A percentile compares a stretch with the other conserved stretches of the same genome.
phyloP scores from a whole-genome alignment of 2,329 filamentous ascomycete species.

The Penicillium sp. region DNA sequence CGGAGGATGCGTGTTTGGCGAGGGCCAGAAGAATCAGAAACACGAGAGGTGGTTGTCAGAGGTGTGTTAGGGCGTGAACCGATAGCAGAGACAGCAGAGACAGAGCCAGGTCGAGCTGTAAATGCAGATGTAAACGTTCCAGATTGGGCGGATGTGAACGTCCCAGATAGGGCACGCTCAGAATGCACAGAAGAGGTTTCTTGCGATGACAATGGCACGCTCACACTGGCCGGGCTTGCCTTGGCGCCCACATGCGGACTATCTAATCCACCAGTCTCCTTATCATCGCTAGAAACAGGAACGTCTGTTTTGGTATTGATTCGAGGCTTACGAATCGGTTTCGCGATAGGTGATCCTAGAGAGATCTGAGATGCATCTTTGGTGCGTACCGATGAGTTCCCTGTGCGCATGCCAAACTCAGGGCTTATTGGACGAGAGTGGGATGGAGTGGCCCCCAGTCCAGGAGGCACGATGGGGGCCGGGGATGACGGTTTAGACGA shows the following conservation, averaged over 20 bases:
- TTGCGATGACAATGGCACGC: constrained; percentile 25
- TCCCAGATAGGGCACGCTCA: constrained; percentile 18
- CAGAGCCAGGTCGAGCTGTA: constrained; percentile 22
- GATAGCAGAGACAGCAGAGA: constrained; percentile 36
- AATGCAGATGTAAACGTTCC: constrained; percentile 10
- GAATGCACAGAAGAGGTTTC: constrained; percentile 24
- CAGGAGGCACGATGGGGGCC: constrained; percentile 29
- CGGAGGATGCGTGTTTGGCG: constrained; percentile 55
- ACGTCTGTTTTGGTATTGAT: constrained; percentile 3
- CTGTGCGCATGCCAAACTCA: constrained; percentile 21
- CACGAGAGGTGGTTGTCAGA: constrained; percentile 36
- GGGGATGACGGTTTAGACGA: constrained; percentile 33
- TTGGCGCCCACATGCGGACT: constrained; percentile 18
- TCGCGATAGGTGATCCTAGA: constrained; percentile 33
- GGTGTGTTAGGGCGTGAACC: constrained; percentile 53
- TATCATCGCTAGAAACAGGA: constrained; percentile 16
- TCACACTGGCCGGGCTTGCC: constrained; percentile 36
- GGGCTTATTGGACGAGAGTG: constrained; percentile 32
- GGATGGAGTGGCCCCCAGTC: constrained; percentile 31
- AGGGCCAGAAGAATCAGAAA: constrained; percentile 39
- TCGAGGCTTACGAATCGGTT: not conserved
- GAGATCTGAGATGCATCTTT: constrained; percentile 41
- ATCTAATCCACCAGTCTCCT: constrained; percentile 14
- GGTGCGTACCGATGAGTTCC: constrained; percentile 21
- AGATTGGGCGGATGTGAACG: constrained; percentile 7